A percentile compares a stretch with the other conserved stretches of the same genome.
Evolutionary conservation across 257 asterid species (phyloP).

Genomic region (Dorcoceras hygrometricum): DNA sequence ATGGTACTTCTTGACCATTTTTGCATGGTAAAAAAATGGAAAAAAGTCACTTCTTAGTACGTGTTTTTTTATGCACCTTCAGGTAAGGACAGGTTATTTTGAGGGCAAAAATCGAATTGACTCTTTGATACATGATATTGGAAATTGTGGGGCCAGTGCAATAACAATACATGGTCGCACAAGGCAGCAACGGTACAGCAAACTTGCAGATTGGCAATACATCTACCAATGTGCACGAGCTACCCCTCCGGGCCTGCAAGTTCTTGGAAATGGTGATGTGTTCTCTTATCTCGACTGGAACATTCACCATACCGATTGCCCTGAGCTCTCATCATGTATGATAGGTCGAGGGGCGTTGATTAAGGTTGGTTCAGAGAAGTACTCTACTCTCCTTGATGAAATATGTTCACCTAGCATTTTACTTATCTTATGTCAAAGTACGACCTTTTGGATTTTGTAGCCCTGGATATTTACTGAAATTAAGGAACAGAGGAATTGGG

Average conservation of each 20-base stretch:
- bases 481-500: constrained; percentile 99
- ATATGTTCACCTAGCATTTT: constrained; percentile 3
- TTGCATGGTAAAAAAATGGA: constrained; percentile 7
- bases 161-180: constrained; percentile 94
- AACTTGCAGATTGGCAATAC: constrained; percentile 93
- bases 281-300: constrained; percentile 88
- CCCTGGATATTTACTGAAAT: constrained; percentile 98
- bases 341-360: constrained; percentile 89
- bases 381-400: constrained; percentile 9
- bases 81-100: constrained; percentile 91
- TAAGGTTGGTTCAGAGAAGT: constrained; percentile 53
- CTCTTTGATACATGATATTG: constrained; percentile 72
- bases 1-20: background rate
- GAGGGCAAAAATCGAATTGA: constrained; percentile 94
- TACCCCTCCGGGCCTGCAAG: constrained; percentile 69
- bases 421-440: constrained; percentile 1
- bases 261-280: constrained; percentile 91
- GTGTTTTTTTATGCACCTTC: constrained; percentile 30
- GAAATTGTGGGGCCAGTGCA: constrained; percentile 88
- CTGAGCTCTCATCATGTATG: constrained; percentile 88
- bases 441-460: constrained; percentile 38
- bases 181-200: constrained; percentile 91
- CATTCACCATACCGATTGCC: constrained; percentile 66
- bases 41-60: constrained; percentile 6
- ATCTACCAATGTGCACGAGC: constrained; percentile 59